These are phyloP conservation scores for Syzygium aqueum DNA, from an alignment of 345 rosid species.

Conservation along the genomic window DNA sequence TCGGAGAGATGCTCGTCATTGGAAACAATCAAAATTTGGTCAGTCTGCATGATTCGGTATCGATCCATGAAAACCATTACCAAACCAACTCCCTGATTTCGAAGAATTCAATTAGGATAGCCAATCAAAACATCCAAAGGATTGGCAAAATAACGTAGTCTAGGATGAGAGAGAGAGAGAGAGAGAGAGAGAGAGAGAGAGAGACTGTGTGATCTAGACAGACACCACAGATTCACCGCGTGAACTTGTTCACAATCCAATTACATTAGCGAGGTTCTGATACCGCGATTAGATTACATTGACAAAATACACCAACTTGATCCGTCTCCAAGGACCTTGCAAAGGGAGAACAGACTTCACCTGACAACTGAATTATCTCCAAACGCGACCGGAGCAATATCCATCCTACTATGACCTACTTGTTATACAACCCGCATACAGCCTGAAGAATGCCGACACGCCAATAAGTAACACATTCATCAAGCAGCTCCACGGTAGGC, in stretches of 20 bases:
- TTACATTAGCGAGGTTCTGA: not conserved
- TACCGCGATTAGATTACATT: not conserved
- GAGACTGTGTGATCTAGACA: not conserved
- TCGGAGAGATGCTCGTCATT: not conserved
- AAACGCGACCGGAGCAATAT: not conserved
- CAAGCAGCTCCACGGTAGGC: not conserved
- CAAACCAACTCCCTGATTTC: not conserved
- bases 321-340: not conserved
- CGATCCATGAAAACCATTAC: not conserved
- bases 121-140: not conserved
- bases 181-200: not conserved
- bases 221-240: not conserved
- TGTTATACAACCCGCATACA: not conserved
- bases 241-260: not conserved
- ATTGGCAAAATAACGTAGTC: not conserved
- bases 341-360: not conserved
- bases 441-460: not conserved
- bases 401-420: not conserved
- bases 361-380: not conserved
- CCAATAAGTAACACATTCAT: not conserved
- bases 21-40: not conserved
- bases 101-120: not conserved
- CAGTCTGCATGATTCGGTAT: not conserved
- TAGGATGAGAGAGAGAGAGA: not conserved
- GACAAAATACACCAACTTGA: not conserved